Base-by-base conservation (phyloP, 768 basidiomycete genomes). In the Polyporus arcularius region DNA sequence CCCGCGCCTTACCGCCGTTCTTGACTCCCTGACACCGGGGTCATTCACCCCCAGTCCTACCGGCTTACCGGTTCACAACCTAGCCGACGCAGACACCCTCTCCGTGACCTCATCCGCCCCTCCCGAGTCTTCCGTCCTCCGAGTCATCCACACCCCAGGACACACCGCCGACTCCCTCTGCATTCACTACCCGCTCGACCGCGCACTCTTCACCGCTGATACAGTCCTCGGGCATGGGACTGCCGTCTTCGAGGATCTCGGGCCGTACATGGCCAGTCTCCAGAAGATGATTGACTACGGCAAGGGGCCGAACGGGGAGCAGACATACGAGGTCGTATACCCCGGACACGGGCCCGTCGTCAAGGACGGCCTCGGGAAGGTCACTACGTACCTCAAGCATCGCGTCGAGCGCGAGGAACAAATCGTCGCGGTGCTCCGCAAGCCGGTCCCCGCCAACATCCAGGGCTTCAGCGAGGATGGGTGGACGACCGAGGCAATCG, bases 141-240 rank as follows among this genome's bases (percentile, higher is more conserved):
- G 80, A 28, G 84, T 97, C 26, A 67, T 98, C 0, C 87, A 93
- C 70, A 88, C 92, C 0, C 96, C 96, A 0, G 96, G 96, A 0
- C 96, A 98, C 66, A 98, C 96, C 0, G 67, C 76, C 48, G 96
- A 98, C 72, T 95, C 92, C 3, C 82, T 97, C 69, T 87, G 81
- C 51, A 77, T 98, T 41, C 77, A 87, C 57, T 77, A 94, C 53
- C 78, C 83, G 0, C 81, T 82, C 47, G 92, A 96, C 67, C 75
- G 77, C 28, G 87, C 86, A 0, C 80, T 98, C 15, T 95, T 96
- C 76, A 96, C 94, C 0, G 92, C 90, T 0, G 96, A 98, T 75
- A 92, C 88, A 4, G 85, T 98, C 7, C 83, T 98, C 32, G 96
- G 96, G 0, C 86, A 94, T 63, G 94, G 95, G 8, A 93, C 94